Percentiles rank a stretch among this genome's conserved stretches.
Conservation (phyloP, 2,329 filamentous ascomycete species). For the Aspergillus arachidicola region DNA sequence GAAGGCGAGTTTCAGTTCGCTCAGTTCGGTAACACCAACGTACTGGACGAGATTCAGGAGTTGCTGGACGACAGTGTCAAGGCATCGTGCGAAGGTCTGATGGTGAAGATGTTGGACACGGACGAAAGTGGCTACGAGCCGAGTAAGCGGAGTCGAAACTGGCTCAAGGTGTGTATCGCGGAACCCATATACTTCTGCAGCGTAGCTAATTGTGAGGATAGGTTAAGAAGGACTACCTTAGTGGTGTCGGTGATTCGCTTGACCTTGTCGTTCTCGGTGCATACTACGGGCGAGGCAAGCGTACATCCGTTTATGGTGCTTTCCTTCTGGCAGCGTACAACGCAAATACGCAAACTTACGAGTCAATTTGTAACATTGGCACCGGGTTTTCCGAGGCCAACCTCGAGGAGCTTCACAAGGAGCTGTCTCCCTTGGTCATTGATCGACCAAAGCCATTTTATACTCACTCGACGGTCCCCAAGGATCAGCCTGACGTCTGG, state of each 20-base stretch:
- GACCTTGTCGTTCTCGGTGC: conserved; percentile 95
- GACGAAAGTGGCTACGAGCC: conserved; percentile 92
- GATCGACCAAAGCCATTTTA: conserved; percentile 95
- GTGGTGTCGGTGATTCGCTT: conserved; percentile 90
- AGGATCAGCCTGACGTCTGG: conserved; percentile 98
- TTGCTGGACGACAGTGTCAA: conserved; percentile 95
- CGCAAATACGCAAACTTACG: conserved; percentile 74
- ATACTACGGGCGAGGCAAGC: conserved; percentile 92
- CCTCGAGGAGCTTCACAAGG: conserved; percentile 80
- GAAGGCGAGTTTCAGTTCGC: conserved; percentile 94
- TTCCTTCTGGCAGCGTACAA: conserved; percentile 97
- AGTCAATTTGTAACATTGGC: conserved; percentile 97
- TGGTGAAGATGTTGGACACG: conserved; percentile 99
- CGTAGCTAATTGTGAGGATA: conserved; percentile 34
- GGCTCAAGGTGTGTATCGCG: conserved; percentile 76
- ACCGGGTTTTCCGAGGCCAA: conserved; percentile 95
- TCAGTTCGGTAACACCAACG: conserved; percentile 80
- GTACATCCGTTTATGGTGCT: conserved; percentile 91
- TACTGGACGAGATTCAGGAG: conserved; percentile 89
- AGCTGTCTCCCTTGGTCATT: conserved; percentile 77
- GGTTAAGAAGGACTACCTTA: conserved; percentile 98
- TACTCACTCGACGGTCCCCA: conserved; percentile 76
- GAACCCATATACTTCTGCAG: background rate
- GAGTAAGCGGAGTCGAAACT: conserved; percentile 93
- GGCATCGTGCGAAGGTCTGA: conserved; percentile 92